phyloP scores from a whole-genome alignment of 441 rosid species.

The Macaranga tanarius region DNA sequence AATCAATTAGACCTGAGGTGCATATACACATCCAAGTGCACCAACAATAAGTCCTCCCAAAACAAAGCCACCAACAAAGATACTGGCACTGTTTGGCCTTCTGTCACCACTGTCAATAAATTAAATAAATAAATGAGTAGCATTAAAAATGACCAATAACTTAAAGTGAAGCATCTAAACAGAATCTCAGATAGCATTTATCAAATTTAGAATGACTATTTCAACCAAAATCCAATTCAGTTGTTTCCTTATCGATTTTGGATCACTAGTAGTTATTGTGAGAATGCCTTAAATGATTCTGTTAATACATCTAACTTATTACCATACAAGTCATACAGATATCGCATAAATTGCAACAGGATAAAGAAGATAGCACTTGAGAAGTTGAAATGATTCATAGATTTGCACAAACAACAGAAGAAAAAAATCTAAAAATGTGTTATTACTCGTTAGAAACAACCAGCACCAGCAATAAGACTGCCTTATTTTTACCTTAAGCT shows the following conservation, averaged over 20 bases:
- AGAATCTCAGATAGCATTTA: not conserved
- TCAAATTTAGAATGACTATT: not conserved
- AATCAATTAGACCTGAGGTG: constrained; percentile 67
- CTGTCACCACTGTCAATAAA: constrained; percentile 56
- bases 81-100: constrained; percentile 50
- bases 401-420: not conserved
- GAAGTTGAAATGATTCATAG: not conserved
- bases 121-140: not conserved
- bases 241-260: not conserved
- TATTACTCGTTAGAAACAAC: not conserved
- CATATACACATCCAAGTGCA: constrained; percentile 90
- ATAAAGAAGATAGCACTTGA: not conserved
- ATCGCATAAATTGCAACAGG: not conserved
- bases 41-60: constrained; percentile 89
- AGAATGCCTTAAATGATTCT: not conserved
- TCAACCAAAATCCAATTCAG: not conserved
- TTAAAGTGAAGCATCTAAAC: not conserved
- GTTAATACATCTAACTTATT: not conserved
- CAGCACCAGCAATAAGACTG: too few species aligned
- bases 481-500: not conserved
- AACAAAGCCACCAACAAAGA: constrained; percentile 87
- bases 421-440: not conserved
- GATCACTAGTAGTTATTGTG: not conserved
- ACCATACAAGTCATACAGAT: not conserved
- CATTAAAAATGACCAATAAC: too few species aligned